A percentile compares a stretch with the other conserved stretches of the same genome.
Conservation (phyloP, 208 protist genomes). For the Trypanosoma mega region DNA sequence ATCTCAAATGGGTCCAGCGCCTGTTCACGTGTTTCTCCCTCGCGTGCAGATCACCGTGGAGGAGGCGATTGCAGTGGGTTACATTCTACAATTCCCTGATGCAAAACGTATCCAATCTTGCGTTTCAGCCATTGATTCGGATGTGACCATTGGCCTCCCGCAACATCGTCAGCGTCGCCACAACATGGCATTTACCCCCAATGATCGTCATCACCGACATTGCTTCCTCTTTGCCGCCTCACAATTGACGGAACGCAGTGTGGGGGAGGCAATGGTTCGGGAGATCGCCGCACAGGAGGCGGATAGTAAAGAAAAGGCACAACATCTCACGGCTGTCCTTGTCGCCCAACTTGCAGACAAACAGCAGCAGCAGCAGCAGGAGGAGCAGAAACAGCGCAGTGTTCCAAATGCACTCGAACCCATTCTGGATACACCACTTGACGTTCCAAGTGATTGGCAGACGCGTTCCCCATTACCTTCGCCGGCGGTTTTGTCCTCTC, state of each 20-base stretch:
- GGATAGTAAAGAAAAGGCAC: conserved; percentile 39
- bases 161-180: conserved; percentile 59
- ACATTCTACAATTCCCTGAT: conserved; percentile 76
- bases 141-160: conserved; percentile 72
- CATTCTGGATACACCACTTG: background rate
- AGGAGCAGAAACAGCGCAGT: background rate
- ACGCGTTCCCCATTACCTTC: conserved; percentile 27
- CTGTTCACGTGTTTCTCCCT: conserved; percentile 81
- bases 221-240: conserved; percentile 83
- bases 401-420: too few species aligned
- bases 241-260: conserved; percentile 39
- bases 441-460: conserved; percentile 4
- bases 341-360: conserved; percentile 28
- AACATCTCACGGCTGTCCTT: conserved; percentile 63
- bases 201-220: conserved; percentile 65
- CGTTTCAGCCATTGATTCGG: conserved; percentile 77
- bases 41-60: conserved; percentile 60
- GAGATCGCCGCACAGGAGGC: conserved; percentile 35
- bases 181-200: conserved; percentile 73
- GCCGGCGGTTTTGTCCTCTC: too few species aligned
- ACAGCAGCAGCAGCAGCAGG: background rate
- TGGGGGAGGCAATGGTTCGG: conserved; percentile 16
- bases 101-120: conserved; percentile 69
- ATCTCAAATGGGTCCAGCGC: conserved; percentile 21
- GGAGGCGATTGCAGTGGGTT: conserved; percentile 74